Conservation (phyloP, 2,329 filamentous ascomycete species). For the Exophiala dermatitidis region DNA sequence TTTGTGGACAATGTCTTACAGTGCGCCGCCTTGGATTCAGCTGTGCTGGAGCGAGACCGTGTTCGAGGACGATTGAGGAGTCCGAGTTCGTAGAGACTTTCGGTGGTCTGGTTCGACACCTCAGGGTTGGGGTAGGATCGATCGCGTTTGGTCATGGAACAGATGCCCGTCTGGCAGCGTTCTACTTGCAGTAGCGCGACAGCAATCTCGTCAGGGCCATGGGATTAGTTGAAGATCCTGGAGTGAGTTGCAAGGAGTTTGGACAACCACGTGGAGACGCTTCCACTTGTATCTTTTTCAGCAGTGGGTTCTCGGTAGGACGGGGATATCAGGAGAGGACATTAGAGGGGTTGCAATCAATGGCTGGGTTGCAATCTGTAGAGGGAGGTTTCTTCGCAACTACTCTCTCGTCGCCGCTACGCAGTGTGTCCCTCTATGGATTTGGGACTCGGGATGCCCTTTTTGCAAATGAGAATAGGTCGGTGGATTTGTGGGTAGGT, state of each 20-base stretch:
- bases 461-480: background rate
- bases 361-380: background rate
- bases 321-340: slow-evolving; percentile 7
- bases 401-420: background rate
- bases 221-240: slow-evolving; percentile 6
- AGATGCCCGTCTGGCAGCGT: slow-evolving; percentile 18
- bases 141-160: slow-evolving; percentile 26
- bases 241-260: slow-evolving; percentile 6
- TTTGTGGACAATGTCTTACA: slow-evolving; percentile 18
- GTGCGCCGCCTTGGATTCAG: slow-evolving; percentile 14
- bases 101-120: slow-evolving; percentile 20
- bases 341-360: slow-evolving; percentile 12
- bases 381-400: background rate
- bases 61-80: slow-evolving; percentile 24
- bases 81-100: slow-evolving; percentile 27
- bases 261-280: slow-evolving; percentile 21
- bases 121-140: slow-evolving; percentile 15
- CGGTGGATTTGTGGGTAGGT: background rate
- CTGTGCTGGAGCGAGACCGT: slow-evolving; percentile 15
- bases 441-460: background rate
- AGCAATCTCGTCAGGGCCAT: slow-evolving; percentile 20
- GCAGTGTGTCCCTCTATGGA: background rate
- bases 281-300: slow-evolving; percentile 2
- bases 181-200: slow-evolving; percentile 20
- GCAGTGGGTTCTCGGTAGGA: slow-evolving; percentile 11